Percentiles rank a stretch among this genome's conserved stretches.
These are phyloP conservation scores for Eucalyptus globulus DNA, from an alignment of 345 rosid genomes.

Conservation along the genomic window DNA sequence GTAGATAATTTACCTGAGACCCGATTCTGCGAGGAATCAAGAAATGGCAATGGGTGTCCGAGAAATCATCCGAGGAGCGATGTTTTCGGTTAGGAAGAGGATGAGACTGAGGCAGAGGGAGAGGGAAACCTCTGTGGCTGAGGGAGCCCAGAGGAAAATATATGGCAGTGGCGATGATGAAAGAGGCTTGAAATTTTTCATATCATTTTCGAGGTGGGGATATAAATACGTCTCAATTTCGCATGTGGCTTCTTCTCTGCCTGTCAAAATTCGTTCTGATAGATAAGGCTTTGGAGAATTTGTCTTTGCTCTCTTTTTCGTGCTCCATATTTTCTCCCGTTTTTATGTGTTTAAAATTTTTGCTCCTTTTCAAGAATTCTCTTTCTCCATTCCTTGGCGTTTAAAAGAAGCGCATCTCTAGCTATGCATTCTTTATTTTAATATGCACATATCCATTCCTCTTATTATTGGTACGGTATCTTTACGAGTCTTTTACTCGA, in stretches of 20 bases:
- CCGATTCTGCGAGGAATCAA: background rate
- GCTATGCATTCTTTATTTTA: background rate
- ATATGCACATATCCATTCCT: too few relatives aligned
- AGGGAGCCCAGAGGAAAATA: background rate
- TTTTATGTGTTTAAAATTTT: background rate
- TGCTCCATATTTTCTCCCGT: background rate
- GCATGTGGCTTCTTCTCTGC: conserved; percentile 60
- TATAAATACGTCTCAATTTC: background rate
- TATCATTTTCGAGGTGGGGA: background rate
- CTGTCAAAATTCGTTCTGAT: conserved; percentile 17
- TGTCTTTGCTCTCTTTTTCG: background rate
- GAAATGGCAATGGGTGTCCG: background rate
- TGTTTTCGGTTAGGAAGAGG: background rate
- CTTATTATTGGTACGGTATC: too few relatives aligned
- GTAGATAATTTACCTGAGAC: background rate
- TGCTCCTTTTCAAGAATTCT: background rate
- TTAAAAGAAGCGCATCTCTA: background rate
- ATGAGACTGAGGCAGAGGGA: background rate
- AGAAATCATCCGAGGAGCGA: background rate
- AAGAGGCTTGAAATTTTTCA: background rate
- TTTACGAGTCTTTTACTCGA: too few relatives aligned
- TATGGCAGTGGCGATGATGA: background rate
- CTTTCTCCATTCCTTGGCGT: background rate
- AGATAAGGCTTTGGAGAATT: background rate
- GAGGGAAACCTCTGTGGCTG: background rate